A percentile compares a stretch with the other conserved stretches of the same genome.
These are phyloP conservation scores for Anisodus tanguticus DNA, from an alignment of 257 asterid genomes.

Conservation along the genomic window DNA sequence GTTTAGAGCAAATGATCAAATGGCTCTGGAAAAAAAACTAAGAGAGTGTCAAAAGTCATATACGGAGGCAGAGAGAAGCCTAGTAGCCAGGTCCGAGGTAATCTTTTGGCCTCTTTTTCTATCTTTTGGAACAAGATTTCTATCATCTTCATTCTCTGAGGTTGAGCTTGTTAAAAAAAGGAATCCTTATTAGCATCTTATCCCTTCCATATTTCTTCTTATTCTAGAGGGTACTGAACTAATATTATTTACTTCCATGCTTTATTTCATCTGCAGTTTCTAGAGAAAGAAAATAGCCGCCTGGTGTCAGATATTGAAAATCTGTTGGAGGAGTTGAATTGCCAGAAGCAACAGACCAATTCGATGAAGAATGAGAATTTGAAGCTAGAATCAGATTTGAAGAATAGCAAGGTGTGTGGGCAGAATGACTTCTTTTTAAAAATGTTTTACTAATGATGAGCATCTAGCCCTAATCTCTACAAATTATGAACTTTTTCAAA, in stretches of 20 bases:
- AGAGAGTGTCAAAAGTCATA: conserved; percentile 57
- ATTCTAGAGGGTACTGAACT: conserved; percentile 22
- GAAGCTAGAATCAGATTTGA: conserved; percentile 42
- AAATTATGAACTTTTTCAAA: conserved; percentile 11
- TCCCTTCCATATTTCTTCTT: conserved; percentile 13
- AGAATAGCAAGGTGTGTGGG: conserved; percentile 49
- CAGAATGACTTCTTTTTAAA: conserved; percentile 11
- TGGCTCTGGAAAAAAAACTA: conserved; percentile 58
- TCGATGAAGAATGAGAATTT: conserved; percentile 51
- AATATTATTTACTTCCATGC: neutral
- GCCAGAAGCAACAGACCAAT: conserved; percentile 49
- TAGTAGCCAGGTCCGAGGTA: conserved; percentile 79
- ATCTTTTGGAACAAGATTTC: neutral
- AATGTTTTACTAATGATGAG: neutral
- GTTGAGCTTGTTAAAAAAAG: conserved; percentile 12
- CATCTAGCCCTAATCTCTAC: neutral
- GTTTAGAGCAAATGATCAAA: conserved; percentile 61
- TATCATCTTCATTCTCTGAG: neutral
- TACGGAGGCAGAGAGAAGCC: conserved; percentile 63
- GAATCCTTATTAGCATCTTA: neutral
- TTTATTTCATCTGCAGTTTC: conserved; percentile 48
- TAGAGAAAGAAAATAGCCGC: conserved; percentile 55
- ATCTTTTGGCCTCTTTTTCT: conserved; percentile 31
- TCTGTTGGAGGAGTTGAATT: conserved; percentile 49
- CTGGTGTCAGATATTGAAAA: conserved; percentile 45